Conservation (phyloP, 805 yeast genomes). For the Candida germanica region DNA sequence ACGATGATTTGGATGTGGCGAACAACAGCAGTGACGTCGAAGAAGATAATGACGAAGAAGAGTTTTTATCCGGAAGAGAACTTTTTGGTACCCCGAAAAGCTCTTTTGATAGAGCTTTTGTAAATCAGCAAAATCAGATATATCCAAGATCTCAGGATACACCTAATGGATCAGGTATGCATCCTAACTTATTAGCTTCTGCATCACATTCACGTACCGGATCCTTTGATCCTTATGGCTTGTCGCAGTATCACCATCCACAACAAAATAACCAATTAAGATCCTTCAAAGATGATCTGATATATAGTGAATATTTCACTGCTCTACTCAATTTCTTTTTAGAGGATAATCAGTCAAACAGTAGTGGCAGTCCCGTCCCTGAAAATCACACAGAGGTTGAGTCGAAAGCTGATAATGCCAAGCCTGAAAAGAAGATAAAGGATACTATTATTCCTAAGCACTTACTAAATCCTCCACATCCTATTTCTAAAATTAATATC, state of each 20-base stretch:
- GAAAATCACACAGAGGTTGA: constrained; percentile 1
- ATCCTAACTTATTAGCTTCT: constrained; percentile 9
- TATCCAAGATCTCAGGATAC: constrained; percentile 4
- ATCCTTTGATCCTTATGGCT: constrained; percentile 36
- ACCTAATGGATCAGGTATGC: constrained; percentile 7
- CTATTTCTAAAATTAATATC: constrained; percentile 53
- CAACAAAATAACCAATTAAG: constrained; percentile 15
- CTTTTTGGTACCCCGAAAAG: constrained; percentile 40
- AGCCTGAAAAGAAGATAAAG: constrained; percentile 9
- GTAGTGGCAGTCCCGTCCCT: constrained; percentile 18
- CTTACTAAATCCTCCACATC: constrained; percentile 54
- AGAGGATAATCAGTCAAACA: constrained; percentile 33
- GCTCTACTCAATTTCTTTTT: constrained; percentile 50
- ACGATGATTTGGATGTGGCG: constrained; percentile 35
- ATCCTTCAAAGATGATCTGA: constrained; percentile 19
- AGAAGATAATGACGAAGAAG: constrained; percentile 24
- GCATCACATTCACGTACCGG: constrained; percentile 12
- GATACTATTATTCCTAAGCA: constrained; percentile 29
- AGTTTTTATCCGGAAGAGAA: constrained; percentile 36
- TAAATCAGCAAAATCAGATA: constrained; percentile 13
- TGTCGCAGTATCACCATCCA: constrained; percentile 40
- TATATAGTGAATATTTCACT: constrained; percentile 40
- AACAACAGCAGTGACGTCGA: constrained; percentile 30
- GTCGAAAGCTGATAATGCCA: constrained; percentile 4
- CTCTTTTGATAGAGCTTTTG: constrained; percentile 30